Percentiles rank a stretch among this genome's conserved stretches.
These are phyloP conservation scores for Yamadazyma atlantica DNA, from an alignment of 1,139 yeast species.

Conservation along the genomic window DNA sequence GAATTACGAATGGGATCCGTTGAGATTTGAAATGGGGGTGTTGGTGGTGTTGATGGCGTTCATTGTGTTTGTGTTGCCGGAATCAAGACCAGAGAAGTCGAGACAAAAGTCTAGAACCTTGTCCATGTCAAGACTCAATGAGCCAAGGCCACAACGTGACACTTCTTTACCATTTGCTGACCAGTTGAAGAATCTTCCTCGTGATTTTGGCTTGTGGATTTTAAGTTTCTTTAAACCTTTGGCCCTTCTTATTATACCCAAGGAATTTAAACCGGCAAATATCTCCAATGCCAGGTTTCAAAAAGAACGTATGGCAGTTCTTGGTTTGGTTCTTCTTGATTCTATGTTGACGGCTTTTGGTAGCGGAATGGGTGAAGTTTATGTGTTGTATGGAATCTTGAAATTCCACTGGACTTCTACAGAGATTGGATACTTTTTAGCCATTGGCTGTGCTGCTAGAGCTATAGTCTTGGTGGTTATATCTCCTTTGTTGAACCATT, in stretches of 20 bases:
- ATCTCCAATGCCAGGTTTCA: constrained; percentile 12
- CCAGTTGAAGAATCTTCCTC: background rate
- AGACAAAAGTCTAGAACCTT: constrained; percentile 47
- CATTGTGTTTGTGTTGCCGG: constrained; percentile 47
- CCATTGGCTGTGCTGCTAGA: constrained; percentile 48
- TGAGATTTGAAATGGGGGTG: constrained; percentile 27
- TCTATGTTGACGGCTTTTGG: constrained; percentile 37
- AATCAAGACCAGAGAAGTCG: constrained; percentile 52
- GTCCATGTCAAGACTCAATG: constrained; percentile 10
- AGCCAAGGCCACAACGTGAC: background rate
- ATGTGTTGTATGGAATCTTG: constrained; percentile 56
- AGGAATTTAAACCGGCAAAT: constrained; percentile 21
- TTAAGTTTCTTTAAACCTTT: constrained; percentile 47
- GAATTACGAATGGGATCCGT: constrained; percentile 28
- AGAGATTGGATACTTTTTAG: constrained; percentile 57
- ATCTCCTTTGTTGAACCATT: constrained; percentile 32
- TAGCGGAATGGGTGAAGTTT: constrained; percentile 36
- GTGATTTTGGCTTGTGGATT: background rate
- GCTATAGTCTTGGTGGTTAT: constrained; percentile 31
- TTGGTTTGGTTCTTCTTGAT: constrained; percentile 45
- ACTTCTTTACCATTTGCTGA: background rate
- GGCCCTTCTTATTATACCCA: constrained; percentile 35
- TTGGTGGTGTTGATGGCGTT: constrained; percentile 27
- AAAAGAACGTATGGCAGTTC: constrained; percentile 31
- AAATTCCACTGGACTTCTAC: constrained; percentile 59